Percentiles rank a stretch among this genome's conserved stretches.
Conservation (phyloP, 768 basidiomycete genomes). For the Mycena epipterygia region DNA sequence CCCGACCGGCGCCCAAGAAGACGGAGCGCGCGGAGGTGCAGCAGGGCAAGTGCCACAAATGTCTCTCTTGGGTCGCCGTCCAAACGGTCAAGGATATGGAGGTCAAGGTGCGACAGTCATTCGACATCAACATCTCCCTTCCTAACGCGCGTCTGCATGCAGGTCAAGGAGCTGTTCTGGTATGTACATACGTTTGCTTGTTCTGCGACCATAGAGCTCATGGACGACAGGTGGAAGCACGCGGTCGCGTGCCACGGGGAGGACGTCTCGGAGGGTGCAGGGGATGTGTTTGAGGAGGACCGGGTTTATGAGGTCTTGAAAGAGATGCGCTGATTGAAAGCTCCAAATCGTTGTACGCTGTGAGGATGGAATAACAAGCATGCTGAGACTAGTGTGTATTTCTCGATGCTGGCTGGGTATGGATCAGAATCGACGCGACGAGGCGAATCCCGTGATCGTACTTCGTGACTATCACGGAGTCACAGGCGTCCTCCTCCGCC, state of each 20-base stretch:
- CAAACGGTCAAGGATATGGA: constrained; percentile 83
- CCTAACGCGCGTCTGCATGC: not conserved
- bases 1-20: constrained; percentile 64
- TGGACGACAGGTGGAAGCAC: constrained; percentile 80
- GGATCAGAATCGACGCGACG: not conserved
- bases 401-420: not conserved
- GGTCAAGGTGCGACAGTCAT: constrained; percentile 66
- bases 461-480: constrained; percentile 1
- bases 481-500: not conserved
- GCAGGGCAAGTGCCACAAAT: constrained; percentile 86
- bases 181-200: constrained; percentile 58
- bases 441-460: constrained; percentile 1
- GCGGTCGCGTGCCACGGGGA: constrained; percentile 82
- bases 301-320: constrained; percentile 50
- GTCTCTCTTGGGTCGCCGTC: constrained; percentile 77
- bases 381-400: too few relatives aligned
- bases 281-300: constrained; percentile 70
- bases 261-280: constrained; percentile 67
- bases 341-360: too few relatives aligned
- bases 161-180: constrained; percentile 87
- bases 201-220: not conserved
- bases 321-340: constrained; percentile 6
- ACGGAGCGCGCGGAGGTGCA: constrained; percentile 70
- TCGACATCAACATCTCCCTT: not conserved
- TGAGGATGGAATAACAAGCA: too few relatives aligned